phyloP scores from a whole-genome alignment of 2,329 filamentous ascomycete species.

The Helotiales sp. region DNA sequence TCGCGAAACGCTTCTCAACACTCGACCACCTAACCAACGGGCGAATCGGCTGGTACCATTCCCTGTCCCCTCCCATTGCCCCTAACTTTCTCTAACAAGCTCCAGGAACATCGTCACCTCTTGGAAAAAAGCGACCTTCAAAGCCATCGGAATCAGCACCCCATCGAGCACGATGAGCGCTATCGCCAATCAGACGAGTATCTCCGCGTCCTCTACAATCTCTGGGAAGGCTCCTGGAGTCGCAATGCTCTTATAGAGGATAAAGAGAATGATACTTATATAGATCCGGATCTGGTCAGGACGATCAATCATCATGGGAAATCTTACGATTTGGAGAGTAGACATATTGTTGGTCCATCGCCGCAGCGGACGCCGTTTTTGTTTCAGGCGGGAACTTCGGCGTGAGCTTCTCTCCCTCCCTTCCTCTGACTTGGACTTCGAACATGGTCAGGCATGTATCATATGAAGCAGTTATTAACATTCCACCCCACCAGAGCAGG shows the following conservation, averaged over 20 bases:
- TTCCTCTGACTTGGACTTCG: not conserved
- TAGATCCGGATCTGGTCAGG: constrained; percentile 63
- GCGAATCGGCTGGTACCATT: constrained; percentile 61
- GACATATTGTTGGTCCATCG: constrained; percentile 67
- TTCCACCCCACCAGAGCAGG: constrained; percentile 43
- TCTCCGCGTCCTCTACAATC: constrained; percentile 67
- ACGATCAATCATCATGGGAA: constrained; percentile 69
- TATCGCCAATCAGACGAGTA: constrained; percentile 69
- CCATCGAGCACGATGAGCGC: constrained; percentile 66
- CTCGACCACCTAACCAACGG: constrained; percentile 70
- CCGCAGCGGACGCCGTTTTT: constrained; percentile 72
- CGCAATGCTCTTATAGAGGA: constrained; percentile 54
- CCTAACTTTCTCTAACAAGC: not conserved
- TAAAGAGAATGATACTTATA: constrained; percentile 36
- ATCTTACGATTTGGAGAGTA: constrained; percentile 65
- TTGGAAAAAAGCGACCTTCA: constrained; percentile 66
- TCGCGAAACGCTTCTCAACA: constrained; percentile 68
- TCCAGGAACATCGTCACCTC: constrained; percentile 69
- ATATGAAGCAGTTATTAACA: not conserved
- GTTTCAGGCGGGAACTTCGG: constrained; percentile 72
- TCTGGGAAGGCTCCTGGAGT: constrained; percentile 71
- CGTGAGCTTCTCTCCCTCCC: constrained; percentile 58
- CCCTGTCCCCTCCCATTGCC: not conserved
- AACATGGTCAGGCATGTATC: not conserved
- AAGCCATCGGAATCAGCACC: constrained; percentile 64